A percentile compares a stretch with the other conserved stretches of the same genome.
Conservation (phyloP, 1,139 yeast genomes). For the Hansenula lynferdii region DNA sequence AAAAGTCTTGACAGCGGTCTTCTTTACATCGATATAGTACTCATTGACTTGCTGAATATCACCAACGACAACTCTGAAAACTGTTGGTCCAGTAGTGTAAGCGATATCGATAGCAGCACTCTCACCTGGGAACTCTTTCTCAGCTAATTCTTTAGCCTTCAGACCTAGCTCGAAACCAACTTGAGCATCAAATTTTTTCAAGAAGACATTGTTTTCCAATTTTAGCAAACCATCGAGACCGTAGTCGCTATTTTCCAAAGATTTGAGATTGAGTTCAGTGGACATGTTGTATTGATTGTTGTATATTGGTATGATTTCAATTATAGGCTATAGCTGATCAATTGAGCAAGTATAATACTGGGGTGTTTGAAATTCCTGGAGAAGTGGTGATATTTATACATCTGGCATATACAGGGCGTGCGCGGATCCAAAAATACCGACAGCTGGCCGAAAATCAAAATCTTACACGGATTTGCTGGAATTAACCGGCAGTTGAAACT, state of each 20-base stretch:
- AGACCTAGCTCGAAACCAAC: constrained; percentile 36
- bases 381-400: too few relatives aligned
- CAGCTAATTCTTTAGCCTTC: constrained; percentile 29
- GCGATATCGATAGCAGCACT: constrained; percentile 38
- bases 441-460: too few relatives aligned
- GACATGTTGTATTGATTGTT: background rate
- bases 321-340: too few relatives aligned
- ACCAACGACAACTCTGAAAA: constrained; percentile 36
- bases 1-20: constrained; percentile 35
- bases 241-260: background rate
- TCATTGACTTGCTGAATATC: constrained; percentile 38
- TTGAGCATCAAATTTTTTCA: constrained; percentile 24
- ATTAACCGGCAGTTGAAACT: too few relatives aligned
- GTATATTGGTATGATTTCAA: too few relatives aligned
- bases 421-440: too few relatives aligned
- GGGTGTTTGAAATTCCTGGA: too few relatives aligned
- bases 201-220: background rate
- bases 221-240: background rate
- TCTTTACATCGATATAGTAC: constrained; percentile 40
- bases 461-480: too few relatives aligned
- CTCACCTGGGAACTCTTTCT: constrained; percentile 18
- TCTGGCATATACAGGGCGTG: too few relatives aligned
- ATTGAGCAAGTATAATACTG: too few relatives aligned
- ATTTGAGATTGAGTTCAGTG: background rate
- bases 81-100: constrained; percentile 34